Percentiles rank a stretch among this genome's conserved stretches.
Evolutionary conservation across 225 moss, liverwort and hornwort genomes (phyloP).

Genomic region (Straminergon stramineum): DNA sequence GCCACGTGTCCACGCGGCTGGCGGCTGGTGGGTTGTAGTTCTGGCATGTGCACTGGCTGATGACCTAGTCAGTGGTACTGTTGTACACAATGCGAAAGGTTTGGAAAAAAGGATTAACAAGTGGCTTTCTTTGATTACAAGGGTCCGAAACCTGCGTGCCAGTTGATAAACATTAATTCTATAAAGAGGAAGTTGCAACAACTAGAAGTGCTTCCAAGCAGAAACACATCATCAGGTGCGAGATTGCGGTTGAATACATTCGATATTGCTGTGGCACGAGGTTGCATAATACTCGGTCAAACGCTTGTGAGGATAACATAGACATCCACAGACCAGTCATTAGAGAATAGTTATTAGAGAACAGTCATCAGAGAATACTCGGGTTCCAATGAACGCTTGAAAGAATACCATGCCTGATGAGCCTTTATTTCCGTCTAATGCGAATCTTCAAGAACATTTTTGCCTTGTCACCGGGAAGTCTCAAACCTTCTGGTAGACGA

Average conservation of each 20-base stretch:
- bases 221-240: not conserved
- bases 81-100: not conserved
- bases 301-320: not conserved
- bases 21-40: too few species aligned
- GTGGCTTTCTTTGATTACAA: not conserved
- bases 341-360: not conserved
- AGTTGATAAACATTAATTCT: not conserved
- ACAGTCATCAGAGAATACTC: not conserved
- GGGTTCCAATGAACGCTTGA: not conserved
- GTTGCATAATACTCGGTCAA: not conserved
- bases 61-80: not conserved
- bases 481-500: slow-evolving; percentile 47
- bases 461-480: slow-evolving; percentile 48
- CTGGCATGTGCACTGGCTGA: too few species aligned
- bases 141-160: not conserved
- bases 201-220: not conserved
- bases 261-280: not conserved
- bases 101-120: not conserved
- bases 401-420: not conserved
- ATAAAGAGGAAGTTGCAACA: not conserved
- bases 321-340: not conserved
- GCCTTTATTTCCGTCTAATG: slow-evolving; percentile 52
- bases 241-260: not conserved
- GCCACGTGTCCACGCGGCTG: too few species aligned
- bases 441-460: slow-evolving; percentile 46